phyloP scores from a whole-genome alignment of 768 basidiomycete genomes.

The Leccinum disarticulatum region DNA sequence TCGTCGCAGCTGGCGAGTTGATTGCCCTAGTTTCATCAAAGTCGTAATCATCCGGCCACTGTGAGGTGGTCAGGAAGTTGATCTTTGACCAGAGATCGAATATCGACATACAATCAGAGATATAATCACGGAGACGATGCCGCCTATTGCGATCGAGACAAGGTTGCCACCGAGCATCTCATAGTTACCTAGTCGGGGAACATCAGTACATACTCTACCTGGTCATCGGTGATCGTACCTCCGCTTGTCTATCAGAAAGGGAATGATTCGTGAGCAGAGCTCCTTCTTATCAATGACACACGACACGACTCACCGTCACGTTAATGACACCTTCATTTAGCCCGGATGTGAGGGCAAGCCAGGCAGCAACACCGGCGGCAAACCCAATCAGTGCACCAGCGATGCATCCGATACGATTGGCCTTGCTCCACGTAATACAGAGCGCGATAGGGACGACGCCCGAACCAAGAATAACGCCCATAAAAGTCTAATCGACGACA shows the following conservation, averaged over 20 bases:
- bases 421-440: constrained; percentile 80
- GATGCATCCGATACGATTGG: constrained; percentile 84
- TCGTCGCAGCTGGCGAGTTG: constrained; percentile 42
- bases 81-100: neutral
- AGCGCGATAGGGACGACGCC: constrained; percentile 87
- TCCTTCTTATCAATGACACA: neutral
- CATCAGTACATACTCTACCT: neutral
- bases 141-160: constrained; percentile 80
- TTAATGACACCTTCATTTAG: constrained; percentile 71
- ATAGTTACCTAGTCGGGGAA: constrained; percentile 38
- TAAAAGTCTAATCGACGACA: constrained; percentile 60
- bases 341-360: constrained; percentile 78
- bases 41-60: constrained; percentile 84
- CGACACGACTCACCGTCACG: constrained; percentile 49
- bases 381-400: constrained; percentile 73
- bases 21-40: constrained; percentile 79
- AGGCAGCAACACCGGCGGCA: constrained; percentile 67
- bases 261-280: neutral
- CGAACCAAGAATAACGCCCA: constrained; percentile 84
- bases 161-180: constrained; percentile 90
- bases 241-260: constrained; percentile 42
- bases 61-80: neutral
- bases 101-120: constrained; percentile 58
- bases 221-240: constrained; percentile 39
- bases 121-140: constrained; percentile 63